Evolutionary conservation across 2,329 filamentous ascomycete species (phyloP).

Genomic region (Penicillium sp.): DNA sequence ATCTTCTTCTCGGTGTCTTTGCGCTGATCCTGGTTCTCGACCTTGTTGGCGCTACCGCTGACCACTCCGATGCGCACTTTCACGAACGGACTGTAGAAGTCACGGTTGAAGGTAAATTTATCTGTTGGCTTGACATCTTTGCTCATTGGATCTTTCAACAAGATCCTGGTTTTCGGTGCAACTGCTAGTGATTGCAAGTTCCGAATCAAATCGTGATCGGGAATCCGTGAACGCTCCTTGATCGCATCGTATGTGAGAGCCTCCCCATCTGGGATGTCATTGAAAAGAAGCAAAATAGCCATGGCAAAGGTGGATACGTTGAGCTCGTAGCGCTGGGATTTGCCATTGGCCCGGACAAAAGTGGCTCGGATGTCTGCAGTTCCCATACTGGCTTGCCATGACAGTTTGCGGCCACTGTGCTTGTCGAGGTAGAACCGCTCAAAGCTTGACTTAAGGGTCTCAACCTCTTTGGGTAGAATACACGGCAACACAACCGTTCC

Average conservation of each 20-base stretch:
- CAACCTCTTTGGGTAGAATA: slow-evolving; percentile 74
- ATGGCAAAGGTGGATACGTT: slow-evolving; percentile 92
- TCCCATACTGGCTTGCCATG: slow-evolving; percentile 76
- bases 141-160: slow-evolving; percentile 76
- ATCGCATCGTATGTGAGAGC: slow-evolving; percentile 72
- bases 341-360: slow-evolving; percentile 72
- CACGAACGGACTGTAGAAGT: slow-evolving; percentile 78
- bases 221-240: slow-evolving; percentile 77
- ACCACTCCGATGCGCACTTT: slow-evolving; percentile 90
- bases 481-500: slow-evolving; percentile 53
- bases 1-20: slow-evolving; percentile 53
- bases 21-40: slow-evolving; percentile 70
- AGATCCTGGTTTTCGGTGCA: slow-evolving; percentile 76
- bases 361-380: slow-evolving; percentile 81
- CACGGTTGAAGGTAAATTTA: slow-evolving; percentile 77
- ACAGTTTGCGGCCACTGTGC: slow-evolving; percentile 83
- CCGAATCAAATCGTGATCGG: slow-evolving; percentile 69
- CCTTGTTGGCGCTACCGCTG: slow-evolving; percentile 72
- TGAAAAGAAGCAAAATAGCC: slow-evolving; percentile 87
- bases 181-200: slow-evolving; percentile 81
- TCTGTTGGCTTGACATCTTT: slow-evolving; percentile 78
- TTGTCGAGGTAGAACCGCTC: slow-evolving; percentile 85
- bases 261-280: slow-evolving; percentile 62
- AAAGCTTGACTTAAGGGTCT: slow-evolving; percentile 77
- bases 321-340: slow-evolving; percentile 79